Evolutionary conservation across 257 asterid species (phyloP), one percentile per base, ranked within the genome.

Genomic region (Misopates orontium): DNA sequence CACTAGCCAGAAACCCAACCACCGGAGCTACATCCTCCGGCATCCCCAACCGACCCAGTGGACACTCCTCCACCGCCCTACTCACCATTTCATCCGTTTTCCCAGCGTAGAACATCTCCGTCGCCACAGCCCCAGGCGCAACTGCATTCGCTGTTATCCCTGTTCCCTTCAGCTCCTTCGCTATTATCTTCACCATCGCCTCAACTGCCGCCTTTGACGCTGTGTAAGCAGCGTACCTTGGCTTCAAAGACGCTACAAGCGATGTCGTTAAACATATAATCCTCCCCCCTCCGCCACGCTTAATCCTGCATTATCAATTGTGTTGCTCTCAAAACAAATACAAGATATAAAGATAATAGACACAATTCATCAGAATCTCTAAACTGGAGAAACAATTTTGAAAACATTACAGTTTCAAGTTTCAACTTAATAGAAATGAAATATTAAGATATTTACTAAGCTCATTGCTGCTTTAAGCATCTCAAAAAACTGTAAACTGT

Each of bases 171-270:
- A 89, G 69, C 74, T 89, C 96, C 85, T 89, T 89, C 4, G 92
- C 95, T 54, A 66, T 74, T 21, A 83, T 76, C 82, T 79, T 88
- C 58, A 82, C 73, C 92, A 89, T 82, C 65, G 89, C 82, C 78
- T 89, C 96, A 64, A 86, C 88, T 14, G 95, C 95, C 32, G 96
- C 95, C 53, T 89, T 89, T 16, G 95, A 86, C 12, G 87, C 92
- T 17, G 83, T 56, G 63, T 86, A 89, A 14, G 90, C 83, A 2
- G 78, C 86, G 79, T 48, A 84, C 3, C 87, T 75, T 7, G 95
- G 90, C 57, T 15, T 66, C 69, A 76, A 22, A 10, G 84, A 74
- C 19, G 73, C 95, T 20, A 76, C 85, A 31, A 79, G 0, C 11
- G 95, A 82, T 8, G 88, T 56, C 32, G 96, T 63, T 10, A 86